Conservation (phyloP, 306 rosid genomes). For the Quercus cerris region DNA sequence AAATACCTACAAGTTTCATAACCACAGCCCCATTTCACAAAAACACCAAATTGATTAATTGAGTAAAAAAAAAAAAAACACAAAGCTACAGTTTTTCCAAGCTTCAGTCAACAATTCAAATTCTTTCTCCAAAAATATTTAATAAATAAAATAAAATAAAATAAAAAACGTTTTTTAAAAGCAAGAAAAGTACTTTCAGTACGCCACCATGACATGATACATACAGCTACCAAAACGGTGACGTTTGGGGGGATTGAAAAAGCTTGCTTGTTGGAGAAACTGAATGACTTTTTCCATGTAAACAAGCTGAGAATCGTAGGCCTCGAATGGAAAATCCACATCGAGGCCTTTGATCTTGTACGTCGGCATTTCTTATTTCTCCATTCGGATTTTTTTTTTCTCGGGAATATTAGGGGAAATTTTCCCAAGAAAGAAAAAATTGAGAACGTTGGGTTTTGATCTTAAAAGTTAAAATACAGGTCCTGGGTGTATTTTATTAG, state of each 20-base stretch:
- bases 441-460: not conserved
- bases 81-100: not conserved
- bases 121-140: not conserved
- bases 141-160: too few relatives aligned
- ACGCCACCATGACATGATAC: not conserved
- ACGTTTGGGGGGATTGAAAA: not conserved
- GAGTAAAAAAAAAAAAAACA: too few relatives aligned
- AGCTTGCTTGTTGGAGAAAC: constrained; percentile 71
- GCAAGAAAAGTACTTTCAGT: not conserved
- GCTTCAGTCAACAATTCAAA: not conserved
- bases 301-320: constrained; percentile 88
- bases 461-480: not conserved
- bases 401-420: not conserved
- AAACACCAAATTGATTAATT: not conserved
- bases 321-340: constrained; percentile 83
- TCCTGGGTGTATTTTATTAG: too few relatives aligned
- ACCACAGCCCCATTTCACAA: not conserved
- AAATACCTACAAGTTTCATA: not conserved
- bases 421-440: not conserved
- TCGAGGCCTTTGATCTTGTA: constrained; percentile 72
- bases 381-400: not conserved
- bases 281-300: constrained; percentile 96
- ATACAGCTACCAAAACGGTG: not conserved
- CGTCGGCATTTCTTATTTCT: constrained; percentile 58
- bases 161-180: too few relatives aligned